Base-by-base conservation (phyloP, 179 eudicot species). In the Camellia oleifera region DNA sequence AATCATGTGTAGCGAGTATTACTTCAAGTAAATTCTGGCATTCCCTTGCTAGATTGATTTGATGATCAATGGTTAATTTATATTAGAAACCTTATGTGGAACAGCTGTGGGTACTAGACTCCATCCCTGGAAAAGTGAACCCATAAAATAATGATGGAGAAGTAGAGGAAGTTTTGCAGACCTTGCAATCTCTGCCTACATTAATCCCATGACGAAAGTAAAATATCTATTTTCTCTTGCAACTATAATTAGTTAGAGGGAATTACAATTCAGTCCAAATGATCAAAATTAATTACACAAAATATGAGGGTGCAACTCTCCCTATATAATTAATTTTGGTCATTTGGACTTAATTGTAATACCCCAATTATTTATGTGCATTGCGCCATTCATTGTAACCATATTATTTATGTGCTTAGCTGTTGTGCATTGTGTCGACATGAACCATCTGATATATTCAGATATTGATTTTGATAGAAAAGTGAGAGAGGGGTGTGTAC, bases 31-130 rank as follows among this genome's bases (percentile, higher is more conserved):
- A 18, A 72, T 52, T 72, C 20, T 72, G 67, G 20, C 67, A 18
- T 63, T 9, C 42, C 62, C 12, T 53, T 11, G 44, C 45, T 72
- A 4, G 18, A 52, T 20, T 8, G 18, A 12, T 9, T 14, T 6
- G 10, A 8, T 50, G 4, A 7, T 52, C 13, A 50, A 74, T 50
- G 53, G 57, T 13, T 64, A 32, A 32, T 32, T 32, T 57, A 5
- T 65, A 71, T 70, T 64, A 84, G 79, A 79, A 65, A 79, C 79
- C 75, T 90, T 89, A 76, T 90, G 96, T 94, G 92, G 95, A 87
- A 79, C 97, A 96, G 98, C 83, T 96, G 77, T 96, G 99, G 99
- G 91, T 94, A 58, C 78, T 96, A 85, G 99, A 96, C 84, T 96
- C 99, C 0, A 95, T 96, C 61, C 94, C 98, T 70, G 97, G 98